A percentile compares a stretch with the other conserved stretches of the same genome.
Conservation (phyloP, 495 filamentous ascomycete genomes). For the Penicillium mononematosum region DNA sequence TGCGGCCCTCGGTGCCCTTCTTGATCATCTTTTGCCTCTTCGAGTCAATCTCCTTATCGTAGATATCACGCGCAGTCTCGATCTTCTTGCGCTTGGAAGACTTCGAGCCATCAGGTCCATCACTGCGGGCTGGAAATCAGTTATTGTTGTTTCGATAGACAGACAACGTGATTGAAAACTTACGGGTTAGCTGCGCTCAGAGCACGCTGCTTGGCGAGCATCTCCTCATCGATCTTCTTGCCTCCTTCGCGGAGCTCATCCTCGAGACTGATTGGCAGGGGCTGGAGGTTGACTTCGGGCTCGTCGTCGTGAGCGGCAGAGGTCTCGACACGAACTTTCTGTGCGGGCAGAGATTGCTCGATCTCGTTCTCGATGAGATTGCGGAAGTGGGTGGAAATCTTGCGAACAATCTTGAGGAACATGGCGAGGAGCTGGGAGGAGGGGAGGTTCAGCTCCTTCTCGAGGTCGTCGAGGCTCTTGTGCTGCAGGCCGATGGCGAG, state of each 20-base stretch:
- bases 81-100: conserved; percentile 74
- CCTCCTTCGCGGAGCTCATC: conserved; percentile 86
- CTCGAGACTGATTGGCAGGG: conserved; percentile 69
- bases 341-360: conserved; percentile 63
- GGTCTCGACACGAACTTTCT: conserved; percentile 40
- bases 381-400: conserved; percentile 75
- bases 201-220: conserved; percentile 76
- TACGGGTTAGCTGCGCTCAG: conserved; percentile 89
- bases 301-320: conserved; percentile 64
- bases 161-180: conserved; percentile 30
- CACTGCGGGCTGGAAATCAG: conserved; percentile 57
- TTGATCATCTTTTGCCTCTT: conserved; percentile 52
- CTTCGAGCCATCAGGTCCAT: conserved; percentile 73
- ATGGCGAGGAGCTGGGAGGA: conserved; percentile 85
- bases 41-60: conserved; percentile 47
- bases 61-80: conserved; percentile 56
- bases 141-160: conserved; percentile 41
- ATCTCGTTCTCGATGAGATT: conserved; percentile 71
- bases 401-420: conserved; percentile 93
- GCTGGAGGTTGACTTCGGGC: conserved; percentile 60
- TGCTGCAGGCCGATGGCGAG: conserved; percentile 86
- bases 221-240: conserved; percentile 64
- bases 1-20: conserved; percentile 53
- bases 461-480: conserved; percentile 77
- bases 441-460: conserved; percentile 73